Conservation (phyloP, 805 yeast species). For the Tetrapisispora phaffii region DNA sequence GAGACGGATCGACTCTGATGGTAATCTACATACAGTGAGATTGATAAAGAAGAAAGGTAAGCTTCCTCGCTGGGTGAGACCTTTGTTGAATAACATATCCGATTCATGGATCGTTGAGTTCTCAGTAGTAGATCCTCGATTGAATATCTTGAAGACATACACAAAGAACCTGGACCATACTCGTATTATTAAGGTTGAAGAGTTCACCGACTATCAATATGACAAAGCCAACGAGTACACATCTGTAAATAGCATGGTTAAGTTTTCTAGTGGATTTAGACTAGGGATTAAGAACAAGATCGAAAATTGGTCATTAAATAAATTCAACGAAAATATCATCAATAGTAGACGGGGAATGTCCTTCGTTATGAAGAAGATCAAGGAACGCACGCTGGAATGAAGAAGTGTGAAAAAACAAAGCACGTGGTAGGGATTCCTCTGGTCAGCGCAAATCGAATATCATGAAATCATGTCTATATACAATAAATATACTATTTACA, state of each 20-base stretch:
- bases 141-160: constrained; percentile 50
- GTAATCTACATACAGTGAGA: constrained; percentile 61
- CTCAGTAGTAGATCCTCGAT: constrained; percentile 57
- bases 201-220: constrained; percentile 48
- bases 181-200: constrained; percentile 68
- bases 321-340: constrained; percentile 56
- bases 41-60: constrained; percentile 71
- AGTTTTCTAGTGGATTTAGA: constrained; percentile 61
- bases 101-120: constrained; percentile 78
- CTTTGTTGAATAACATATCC: constrained; percentile 58
- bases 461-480: no score
- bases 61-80: constrained; percentile 69
- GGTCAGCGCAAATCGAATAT: no score
- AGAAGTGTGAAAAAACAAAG: no score
- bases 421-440: no score
- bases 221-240: constrained; percentile 31
- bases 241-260: constrained; percentile 48
- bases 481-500: no score
- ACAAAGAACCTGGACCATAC: constrained; percentile 80
- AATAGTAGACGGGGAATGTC: constrained; percentile 65
- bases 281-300: constrained; percentile 52
- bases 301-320: constrained; percentile 70
- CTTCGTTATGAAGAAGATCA: constrained; percentile 62
- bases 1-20: constrained; percentile 46
- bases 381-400: constrained; percentile 17